phyloP scores from a whole-genome alignment of 1,139 yeast species.

The Nakaseomyces delphensis region DNA sequence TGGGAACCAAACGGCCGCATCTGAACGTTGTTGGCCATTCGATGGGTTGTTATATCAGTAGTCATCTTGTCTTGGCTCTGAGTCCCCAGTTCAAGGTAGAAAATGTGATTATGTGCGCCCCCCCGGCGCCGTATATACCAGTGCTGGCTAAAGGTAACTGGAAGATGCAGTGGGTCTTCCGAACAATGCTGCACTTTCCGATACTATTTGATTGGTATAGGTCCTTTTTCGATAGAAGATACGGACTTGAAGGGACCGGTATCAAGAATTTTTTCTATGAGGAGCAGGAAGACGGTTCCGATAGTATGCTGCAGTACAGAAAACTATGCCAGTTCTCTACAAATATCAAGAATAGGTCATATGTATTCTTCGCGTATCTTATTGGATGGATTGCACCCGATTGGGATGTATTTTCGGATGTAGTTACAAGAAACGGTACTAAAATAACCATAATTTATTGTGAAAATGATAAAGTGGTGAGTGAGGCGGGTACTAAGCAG shows the following conservation, averaged over 20 bases:
- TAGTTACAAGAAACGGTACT: constrained; percentile 1
- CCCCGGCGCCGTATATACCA: constrained; percentile 21
- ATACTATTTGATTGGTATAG: constrained; percentile 25
- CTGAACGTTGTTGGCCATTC: constrained; percentile 26
- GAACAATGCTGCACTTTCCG: constrained; percentile 16
- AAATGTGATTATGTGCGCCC: constrained; percentile 18
- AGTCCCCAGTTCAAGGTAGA: constrained; percentile 7
- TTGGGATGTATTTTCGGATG: constrained; percentile 15
- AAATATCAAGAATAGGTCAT: constrained; percentile 25
- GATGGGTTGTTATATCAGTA: constrained; percentile 26
- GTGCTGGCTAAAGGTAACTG: constrained; percentile 13
- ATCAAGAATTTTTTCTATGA: constrained; percentile 21
- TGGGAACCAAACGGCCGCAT: not conserved
- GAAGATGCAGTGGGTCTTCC: constrained; percentile 14
- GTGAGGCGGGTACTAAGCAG: constrained; percentile 10
- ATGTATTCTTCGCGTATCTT: constrained; percentile 24
- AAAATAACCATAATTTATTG: constrained; percentile 14
- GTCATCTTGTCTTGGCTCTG: constrained; percentile 16
- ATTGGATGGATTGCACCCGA: constrained; percentile 26
- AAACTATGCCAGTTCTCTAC: constrained; percentile 26
- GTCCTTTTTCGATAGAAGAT: constrained; percentile 25
- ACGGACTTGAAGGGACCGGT: constrained; percentile 28
- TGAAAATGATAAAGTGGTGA: constrained; percentile 17
- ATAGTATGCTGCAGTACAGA: constrained; percentile 13
- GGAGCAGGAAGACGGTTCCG: constrained; percentile 9